These are phyloP conservation scores for Cercophora samala DNA, from an alignment of 495 filamentous ascomycete genomes.

Conservation along the genomic window DNA sequence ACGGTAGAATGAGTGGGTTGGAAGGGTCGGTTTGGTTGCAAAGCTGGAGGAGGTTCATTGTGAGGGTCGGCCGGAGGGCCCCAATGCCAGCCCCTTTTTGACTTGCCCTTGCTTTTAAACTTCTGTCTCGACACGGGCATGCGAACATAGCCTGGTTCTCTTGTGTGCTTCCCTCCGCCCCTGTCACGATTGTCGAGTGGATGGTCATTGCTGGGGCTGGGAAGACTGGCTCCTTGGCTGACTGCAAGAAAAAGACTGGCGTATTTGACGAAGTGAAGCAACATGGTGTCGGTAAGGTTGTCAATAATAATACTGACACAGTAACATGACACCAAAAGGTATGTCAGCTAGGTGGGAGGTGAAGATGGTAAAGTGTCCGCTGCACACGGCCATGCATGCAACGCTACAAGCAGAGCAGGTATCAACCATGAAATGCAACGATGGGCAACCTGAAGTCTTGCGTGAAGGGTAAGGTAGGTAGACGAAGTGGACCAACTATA, in stretches of 20 bases:
- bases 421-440: neutral
- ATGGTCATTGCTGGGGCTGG: neutral
- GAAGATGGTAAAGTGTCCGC: slow-evolving; percentile 2
- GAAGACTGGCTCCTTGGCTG: slow-evolving; percentile 14
- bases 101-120: slow-evolving; percentile 30
- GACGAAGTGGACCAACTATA: neutral
- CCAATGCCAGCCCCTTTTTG: slow-evolving; percentile 25
- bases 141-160: slow-evolving; percentile 28
- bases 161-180: neutral
- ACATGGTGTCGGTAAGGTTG: slow-evolving; percentile 12
- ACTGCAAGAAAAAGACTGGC: slow-evolving; percentile 12
- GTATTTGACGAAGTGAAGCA: slow-evolving; percentile 8
- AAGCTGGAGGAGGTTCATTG: slow-evolving; percentile 3
- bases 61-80: slow-evolving; percentile 14
- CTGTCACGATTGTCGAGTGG: neutral
- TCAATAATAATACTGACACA: neutral
- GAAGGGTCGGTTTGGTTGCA: neutral
- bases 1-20: neutral
- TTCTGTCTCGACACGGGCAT: slow-evolving; percentile 28
- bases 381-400: slow-evolving; percentile 3
- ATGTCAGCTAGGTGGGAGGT: neutral
- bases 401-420: neutral
- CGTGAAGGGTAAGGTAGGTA: neutral
- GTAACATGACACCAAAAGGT: neutral
- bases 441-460: neutral